Evolutionary conservation across 1,284 basidiomycete species (phyloP).

Genomic region (Ustilago sp.): DNA sequence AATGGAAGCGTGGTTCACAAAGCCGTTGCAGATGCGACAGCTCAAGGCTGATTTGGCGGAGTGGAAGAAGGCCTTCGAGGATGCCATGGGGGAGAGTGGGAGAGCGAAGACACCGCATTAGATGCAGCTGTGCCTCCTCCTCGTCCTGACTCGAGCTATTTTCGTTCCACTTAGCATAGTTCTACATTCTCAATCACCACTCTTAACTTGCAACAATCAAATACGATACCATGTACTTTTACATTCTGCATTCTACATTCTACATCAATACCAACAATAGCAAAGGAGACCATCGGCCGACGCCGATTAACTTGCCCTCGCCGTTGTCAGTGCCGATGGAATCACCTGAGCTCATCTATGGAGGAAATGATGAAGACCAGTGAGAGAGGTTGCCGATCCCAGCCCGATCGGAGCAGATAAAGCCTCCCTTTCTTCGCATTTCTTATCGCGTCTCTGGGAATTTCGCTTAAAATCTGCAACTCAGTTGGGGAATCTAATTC

Average conservation of each 20-base stretch:
- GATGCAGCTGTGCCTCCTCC: neutral
- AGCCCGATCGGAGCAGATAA: neutral
- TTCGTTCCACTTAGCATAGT: neutral
- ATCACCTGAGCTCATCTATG: too few species aligned
- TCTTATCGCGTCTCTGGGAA: constrained; percentile 5
- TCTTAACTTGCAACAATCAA: too few species aligned
- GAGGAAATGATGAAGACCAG: neutral
- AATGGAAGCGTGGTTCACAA: constrained; percentile 57
- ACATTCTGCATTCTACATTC: too few species aligned
- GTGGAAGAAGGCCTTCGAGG: constrained; percentile 43
- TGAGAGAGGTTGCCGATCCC: neutral
- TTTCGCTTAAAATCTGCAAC: constrained; percentile 1
- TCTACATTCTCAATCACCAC: neutral
- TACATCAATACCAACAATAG: too few species aligned
- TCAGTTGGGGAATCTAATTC: too few species aligned
- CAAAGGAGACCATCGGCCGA: too few species aligned
- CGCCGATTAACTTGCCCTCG: too few species aligned
- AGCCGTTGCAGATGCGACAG: constrained; percentile 46
- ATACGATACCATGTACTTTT: too few species aligned
- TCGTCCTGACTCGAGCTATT: neutral
- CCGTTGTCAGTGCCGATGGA: too few species aligned
- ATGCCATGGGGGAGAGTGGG: neutral
- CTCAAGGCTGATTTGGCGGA: constrained; percentile 30
- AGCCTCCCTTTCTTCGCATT: neutral
- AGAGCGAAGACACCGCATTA: neutral